Evolutionary conservation across 345 rosid genomes (phyloP), one percentile per base, ranked within the genome.

Genomic region (Leavenworthia alabamica): DNA sequence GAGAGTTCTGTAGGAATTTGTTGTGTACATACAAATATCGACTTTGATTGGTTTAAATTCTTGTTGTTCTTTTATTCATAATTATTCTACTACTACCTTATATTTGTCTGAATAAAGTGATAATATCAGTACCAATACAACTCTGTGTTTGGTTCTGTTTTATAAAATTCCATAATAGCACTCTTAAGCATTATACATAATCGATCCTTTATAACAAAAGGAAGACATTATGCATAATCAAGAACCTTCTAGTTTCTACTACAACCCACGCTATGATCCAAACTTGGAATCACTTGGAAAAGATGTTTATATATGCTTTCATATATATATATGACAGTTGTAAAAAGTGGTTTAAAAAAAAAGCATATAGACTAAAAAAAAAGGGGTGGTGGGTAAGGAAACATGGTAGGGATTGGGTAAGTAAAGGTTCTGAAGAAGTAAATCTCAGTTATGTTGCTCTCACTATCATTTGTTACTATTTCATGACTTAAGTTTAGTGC

Each of bases 301-400:
- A 24, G 73, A 31, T 14, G 76, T 52, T 78, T 64, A 68, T 62
- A 51, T 53, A 42, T 75, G 19, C 43, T 64, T 67, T 66, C 48
- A 16, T 40, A 66, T 67, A 20, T 76, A 16, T 40, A 66, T 67
- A 20, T 76, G 62, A 61, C 84, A 93, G 97, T 81, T 87, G 80
- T 71, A 60, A 84, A 76, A 78, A 77, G 70, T 70, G 92, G 95
- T 15, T 69, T 93, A 79, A 84, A n/a, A n/a, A n/a, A n/a, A n/a
- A n/a, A 86, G 82, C 80, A 74, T 67, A 60, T 80, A 27, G 78
- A 80, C n/a, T n/a, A n/a, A n/a, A n/a, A n/a, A n/a, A n/a, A n/a
- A n/a, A n/a, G n/a, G n/a, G n/a, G n/a, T n/a, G n/a, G n/a, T n/a
- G n/a, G n/a, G n/a, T n/a, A n/a, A n/a, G n/a, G n/a, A n/a, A n/a